Evolutionary conservation across 352 stramenopile species (phyloP), one percentile per base, ranked within the genome.

Genomic region (Phytopythium sindhum): DNA sequence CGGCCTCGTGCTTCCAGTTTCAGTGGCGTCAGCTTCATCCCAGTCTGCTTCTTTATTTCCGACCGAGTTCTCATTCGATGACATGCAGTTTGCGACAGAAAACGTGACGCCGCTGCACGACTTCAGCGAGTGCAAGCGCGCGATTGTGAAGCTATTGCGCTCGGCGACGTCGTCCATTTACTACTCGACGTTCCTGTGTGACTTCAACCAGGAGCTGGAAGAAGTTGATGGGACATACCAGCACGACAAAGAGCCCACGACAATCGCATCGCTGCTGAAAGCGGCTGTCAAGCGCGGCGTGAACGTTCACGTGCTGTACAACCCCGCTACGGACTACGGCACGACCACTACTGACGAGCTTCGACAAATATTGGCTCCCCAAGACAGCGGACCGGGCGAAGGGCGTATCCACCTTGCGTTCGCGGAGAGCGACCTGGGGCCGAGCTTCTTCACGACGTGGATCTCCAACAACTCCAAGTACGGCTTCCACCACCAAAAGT

Each of bases 401-500:
- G 52, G 54, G 7, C 72, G 77, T 48, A 77, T 91, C 29, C 67
- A 78, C 28, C 70, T 93, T 23, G 67, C 79, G 41, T 89, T 73
- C 61, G 74, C 77, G 19, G 82, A 90, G 51, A 93, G 84, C 60
- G 80, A 93, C 61, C 59, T 90, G 4, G 84, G 84, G 4, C 84
- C 84, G 24, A 80, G 64, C 44, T 37, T 73, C 9, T 52, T 68
- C 33, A 85, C 77, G 10, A 63, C 65, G 24, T 71, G 70, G 44
- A 59, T 89, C 59, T 93, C 84, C 39, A 91, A 91, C 71, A 93
- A 93, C 61, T 89, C 81, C 24, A 84, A 83, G 51, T 93, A 93
- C 64, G 84, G 78, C 33, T 93, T 93, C 68, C 84, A 93, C 56
- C 84, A 93, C 62, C 84, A 91, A 57, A 93, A 93, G 70, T 93